Base-by-base conservation (phyloP, 345 rosid genomes). In the Carallia pectinifolia region DNA sequence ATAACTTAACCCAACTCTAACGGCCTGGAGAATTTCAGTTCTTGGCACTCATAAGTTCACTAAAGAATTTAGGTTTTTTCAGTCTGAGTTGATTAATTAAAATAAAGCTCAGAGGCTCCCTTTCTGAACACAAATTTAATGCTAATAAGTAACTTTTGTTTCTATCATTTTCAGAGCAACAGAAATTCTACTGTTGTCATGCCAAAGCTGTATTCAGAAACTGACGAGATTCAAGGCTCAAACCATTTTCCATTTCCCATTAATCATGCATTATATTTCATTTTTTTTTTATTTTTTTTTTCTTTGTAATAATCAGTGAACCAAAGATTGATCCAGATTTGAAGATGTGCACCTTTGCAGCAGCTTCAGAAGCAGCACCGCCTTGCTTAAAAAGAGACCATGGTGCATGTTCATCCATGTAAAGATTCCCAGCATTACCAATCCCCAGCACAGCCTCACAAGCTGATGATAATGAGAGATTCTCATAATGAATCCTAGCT, bases 371-470 rank as follows among this genome's bases (percentile, higher is more conserved):
- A 81, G 91, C 88, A 69, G 66, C 81, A 74, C 86, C 95, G 40
- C 97, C 98, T 83, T 91, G 75, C 89, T 94, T 94, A 74, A 91
- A 94, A 54, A 80, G 87, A 34, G 91, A 82, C 98, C 98, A 91
- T 2, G 98, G 98, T 18, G 91, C 89, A 59, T 76, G 83, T 64
- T 88, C 92, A 75, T 94, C 91, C 82, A 94, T 86, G 80, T 89
- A 91, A 19, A 75, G 62, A 79, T 94, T 94, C 66, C 98, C 98
- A 2, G 93, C 91, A 80, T 87, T 91, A 70, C 96, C 89, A 33
- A 94, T 94, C 76, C 91, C 98, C 9, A 87, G 75, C 29, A 91
- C 88, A 69, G 95, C 88, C 76, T 88, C 98, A 64, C 95, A 94
- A 19, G 98, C 97, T 1, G 89, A 60, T 53, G 98, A 88, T 29